A percentile compares a stretch with the other conserved stretches of the same genome.
Evolutionary conservation across 257 asterid species (phyloP).

Genomic region (Euphrasia confusa): DNA sequence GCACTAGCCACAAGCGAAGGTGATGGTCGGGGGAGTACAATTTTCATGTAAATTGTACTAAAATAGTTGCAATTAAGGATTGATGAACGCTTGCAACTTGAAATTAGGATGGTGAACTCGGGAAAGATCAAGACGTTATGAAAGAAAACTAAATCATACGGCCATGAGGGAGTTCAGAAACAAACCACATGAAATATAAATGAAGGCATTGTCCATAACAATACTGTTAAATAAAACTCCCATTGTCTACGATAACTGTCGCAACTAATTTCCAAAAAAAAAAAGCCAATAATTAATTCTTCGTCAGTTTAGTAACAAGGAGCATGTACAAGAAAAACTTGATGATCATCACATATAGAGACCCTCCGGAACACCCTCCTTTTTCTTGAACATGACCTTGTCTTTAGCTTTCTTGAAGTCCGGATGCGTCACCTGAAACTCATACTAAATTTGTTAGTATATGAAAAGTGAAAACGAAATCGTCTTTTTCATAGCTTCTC

Average conservation of each 20-base stretch:
- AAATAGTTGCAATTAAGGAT: too few species aligned
- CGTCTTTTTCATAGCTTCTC: background rate
- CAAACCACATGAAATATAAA: background rate
- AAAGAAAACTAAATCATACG: too few species aligned
- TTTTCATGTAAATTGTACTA: too few species aligned
- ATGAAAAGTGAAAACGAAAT: background rate
- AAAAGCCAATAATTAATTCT: slow-evolving; percentile 2
- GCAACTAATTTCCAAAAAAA: slow-evolving; percentile 8
- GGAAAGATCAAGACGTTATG: too few species aligned
- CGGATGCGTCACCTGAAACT: slow-evolving; percentile 45
- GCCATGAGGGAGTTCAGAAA: too few species aligned
- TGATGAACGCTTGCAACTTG: too few species aligned
- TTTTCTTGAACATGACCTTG: slow-evolving; percentile 70
- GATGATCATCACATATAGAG: slow-evolving; percentile 46
- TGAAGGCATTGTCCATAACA: slow-evolving; percentile 1
- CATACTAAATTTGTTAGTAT: background rate
- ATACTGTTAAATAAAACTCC: background rate
- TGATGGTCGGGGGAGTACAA: too few species aligned
- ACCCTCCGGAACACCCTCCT: slow-evolving; percentile 64
- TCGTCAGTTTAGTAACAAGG: slow-evolving; percentile 2
- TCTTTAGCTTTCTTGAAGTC: slow-evolving; percentile 64
- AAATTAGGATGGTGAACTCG: too few species aligned
- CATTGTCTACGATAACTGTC: background rate
- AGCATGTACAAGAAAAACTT: background rate
- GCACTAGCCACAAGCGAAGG: too few species aligned